Percentiles rank a stretch among this genome's conserved stretches.
Conservation (phyloP, 345 rosid species). For the Carallia brachiata region DNA sequence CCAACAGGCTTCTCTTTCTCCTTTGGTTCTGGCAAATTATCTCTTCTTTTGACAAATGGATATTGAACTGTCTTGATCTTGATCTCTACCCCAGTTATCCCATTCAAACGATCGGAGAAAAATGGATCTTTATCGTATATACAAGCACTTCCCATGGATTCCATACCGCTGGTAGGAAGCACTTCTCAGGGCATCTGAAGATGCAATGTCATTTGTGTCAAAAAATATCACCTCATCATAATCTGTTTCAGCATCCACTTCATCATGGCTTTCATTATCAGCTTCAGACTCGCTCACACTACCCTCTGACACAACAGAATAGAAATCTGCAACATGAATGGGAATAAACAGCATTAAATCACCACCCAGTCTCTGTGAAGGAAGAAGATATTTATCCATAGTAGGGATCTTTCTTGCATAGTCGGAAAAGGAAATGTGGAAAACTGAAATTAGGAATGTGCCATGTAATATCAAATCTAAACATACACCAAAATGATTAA, state of each 20-base stretch:
- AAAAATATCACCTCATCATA: conserved; percentile 78
- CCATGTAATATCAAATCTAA: not conserved
- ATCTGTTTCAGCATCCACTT: conserved; percentile 85
- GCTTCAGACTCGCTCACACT: conserved; percentile 83
- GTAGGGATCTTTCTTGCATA: not conserved
- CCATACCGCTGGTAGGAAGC: conserved; percentile 88
- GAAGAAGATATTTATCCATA: too few species aligned
- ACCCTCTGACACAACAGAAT: conserved; percentile 97
- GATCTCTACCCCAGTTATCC: conserved; percentile 20
- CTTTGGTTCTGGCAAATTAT: conserved; percentile 89
- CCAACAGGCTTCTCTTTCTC: conserved; percentile 98
- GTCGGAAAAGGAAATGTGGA: not conserved
- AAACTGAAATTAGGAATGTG: not conserved
- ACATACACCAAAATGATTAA: not conserved
- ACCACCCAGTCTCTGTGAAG: not conserved
- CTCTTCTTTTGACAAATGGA: conserved; percentile 84
- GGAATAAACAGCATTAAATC: conserved; percentile 12
- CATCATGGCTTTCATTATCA: conserved; percentile 92
- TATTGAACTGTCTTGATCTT: conserved; percentile 59
- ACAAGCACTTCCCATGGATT: conserved; percentile 54
- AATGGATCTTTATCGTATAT: conserved; percentile 54
- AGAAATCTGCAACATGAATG: conserved; percentile 67
- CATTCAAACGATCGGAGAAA: conserved; percentile 53
- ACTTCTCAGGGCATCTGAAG: conserved; percentile 83
- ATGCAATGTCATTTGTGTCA: conserved; percentile 84